These are phyloP conservation scores for Euphorbia schlechtendalii DNA, from an alignment of 441 rosid species.

Conservation along the genomic window DNA sequence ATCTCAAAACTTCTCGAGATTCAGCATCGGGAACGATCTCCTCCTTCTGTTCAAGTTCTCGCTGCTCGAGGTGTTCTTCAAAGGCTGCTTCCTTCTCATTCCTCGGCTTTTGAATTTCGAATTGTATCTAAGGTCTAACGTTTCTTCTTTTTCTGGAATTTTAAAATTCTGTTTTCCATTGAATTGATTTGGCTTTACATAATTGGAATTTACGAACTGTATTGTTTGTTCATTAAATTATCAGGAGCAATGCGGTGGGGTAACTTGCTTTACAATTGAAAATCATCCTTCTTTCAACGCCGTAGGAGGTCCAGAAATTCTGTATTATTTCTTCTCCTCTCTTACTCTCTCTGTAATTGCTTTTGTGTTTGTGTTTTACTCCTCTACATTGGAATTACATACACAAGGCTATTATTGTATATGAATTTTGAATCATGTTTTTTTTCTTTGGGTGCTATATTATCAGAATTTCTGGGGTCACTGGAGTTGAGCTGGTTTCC, in stretches of 20 bases:
- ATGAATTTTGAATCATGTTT: background rate
- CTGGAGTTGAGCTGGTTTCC: constrained; percentile 56
- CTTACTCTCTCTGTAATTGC: background rate
- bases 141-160: background rate
- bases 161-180: background rate
- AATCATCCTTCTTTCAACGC: constrained; percentile 33
- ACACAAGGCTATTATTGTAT: background rate
- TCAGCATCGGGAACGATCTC: constrained; percentile 59
- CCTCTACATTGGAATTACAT: background rate
- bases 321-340: constrained; percentile 27
- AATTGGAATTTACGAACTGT: background rate
- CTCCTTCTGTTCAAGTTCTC: constrained; percentile 48
- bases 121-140: constrained; percentile 43
- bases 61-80: constrained; percentile 49
- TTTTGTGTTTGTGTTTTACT: background rate
- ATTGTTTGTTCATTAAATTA: background rate
- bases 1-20: constrained; percentile 49
- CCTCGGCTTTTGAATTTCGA: constrained; percentile 45
- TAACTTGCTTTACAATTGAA: constrained; percentile 43
- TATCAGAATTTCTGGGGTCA: constrained; percentile 51
- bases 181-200: background rate
- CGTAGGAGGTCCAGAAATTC: constrained; percentile 40
- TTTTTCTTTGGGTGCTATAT: constrained; percentile 15
- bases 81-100: constrained; percentile 55
- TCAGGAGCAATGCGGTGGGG: constrained; percentile 56